phyloP scores from a whole-genome alignment of 1,284 basidiomycete genomes.

The Microbotryomycetes sp. region DNA sequence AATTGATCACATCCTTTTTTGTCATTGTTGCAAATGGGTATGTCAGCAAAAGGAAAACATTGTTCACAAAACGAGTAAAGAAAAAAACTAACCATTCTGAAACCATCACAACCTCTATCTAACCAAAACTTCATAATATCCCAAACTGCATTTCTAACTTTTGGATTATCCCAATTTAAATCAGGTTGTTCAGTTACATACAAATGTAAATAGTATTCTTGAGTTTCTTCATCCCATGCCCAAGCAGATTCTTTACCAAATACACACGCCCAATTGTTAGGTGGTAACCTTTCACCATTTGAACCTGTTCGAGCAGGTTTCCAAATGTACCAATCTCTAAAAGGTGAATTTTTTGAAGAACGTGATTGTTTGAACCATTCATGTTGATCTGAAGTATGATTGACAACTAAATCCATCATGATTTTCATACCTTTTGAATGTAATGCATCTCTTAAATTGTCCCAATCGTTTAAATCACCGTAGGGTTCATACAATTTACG shows the following conservation, averaged over 20 bases:
- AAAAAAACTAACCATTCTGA: slow-evolving; percentile 43
- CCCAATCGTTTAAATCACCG: slow-evolving; percentile 67
- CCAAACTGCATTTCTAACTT: slow-evolving; percentile 45
- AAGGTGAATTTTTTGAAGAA: slow-evolving; percentile 53
- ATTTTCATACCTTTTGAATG: slow-evolving; percentile 60
- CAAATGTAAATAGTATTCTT: slow-evolving; percentile 67
- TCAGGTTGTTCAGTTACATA: slow-evolving; percentile 67
- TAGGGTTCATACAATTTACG: slow-evolving; percentile 62
- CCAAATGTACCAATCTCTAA: slow-evolving; percentile 70
- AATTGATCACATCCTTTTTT: slow-evolving; percentile 66
- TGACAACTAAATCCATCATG: slow-evolving; percentile 67
- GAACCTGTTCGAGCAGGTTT: slow-evolving; percentile 50
- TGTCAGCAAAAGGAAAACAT: background rate
- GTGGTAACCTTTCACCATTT: slow-evolving; percentile 35
- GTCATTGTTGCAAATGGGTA: slow-evolving; percentile 44
- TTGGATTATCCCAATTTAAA: slow-evolving; percentile 66
- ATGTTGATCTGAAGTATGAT: slow-evolving; percentile 68
- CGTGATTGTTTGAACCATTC: slow-evolving; percentile 64
- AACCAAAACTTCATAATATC: slow-evolving; percentile 67
- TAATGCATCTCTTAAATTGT: slow-evolving; percentile 54
- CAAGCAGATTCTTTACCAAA: slow-evolving; percentile 63
- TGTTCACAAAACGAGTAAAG: background rate
- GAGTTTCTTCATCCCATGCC: slow-evolving; percentile 60
- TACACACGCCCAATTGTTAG: slow-evolving; percentile 64
- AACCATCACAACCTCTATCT: slow-evolving; percentile 64